Base-by-base conservation (phyloP, 495 filamentous ascomycete genomes). In the Penicillium desertorum region DNA sequence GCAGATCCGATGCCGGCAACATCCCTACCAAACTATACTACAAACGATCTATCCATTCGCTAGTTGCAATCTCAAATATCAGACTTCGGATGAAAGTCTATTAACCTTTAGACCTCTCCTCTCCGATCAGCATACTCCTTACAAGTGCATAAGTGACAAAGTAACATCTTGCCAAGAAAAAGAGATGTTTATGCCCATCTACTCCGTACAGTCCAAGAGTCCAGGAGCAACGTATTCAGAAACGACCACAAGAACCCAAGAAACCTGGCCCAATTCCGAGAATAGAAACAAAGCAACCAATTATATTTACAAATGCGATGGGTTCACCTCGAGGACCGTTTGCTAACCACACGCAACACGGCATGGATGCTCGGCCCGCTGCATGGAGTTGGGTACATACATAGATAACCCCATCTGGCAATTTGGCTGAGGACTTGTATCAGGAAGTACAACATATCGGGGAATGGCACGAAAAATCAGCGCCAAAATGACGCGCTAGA, bases 321-420 rank as follows among this genome's bases (percentile, higher is more conserved):
- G 22, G 12, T 45, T 54, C 27, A 36, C n/a, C 51, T 17, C n/a
- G 39, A 44, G 36, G 23, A 17, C 32, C 23, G 47, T 55, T 47
- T 29, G 27, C 19, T 36, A 14, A 51, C 53, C 22, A 45, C 30
- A 29, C 27, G 53, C 29, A 22, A 55, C 43, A 47, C 42, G 12
- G 32, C 66, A 62, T 56, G 66, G 60, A 62, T 66, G 25, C 36
- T 66, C 63, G 60, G 66, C 60, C 66, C 58, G 58, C 46, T 62
- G 58, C 61, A 68, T 57, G 46, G 30, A 56, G 30, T 56, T 60
- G 51, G 57, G 53, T 57, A 54, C 39, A 57, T 57, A 54, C 39
- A 57, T 54, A 57, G 11, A 59, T 58, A 58, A 46, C 50, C 46
- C 41, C 27, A 54, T 60, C 56, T 60, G 51, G 51, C 49, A 55